phyloP scores from a whole-genome alignment of 73 alveolate genomes.

The Tetrahymena thermophila region DNA sequence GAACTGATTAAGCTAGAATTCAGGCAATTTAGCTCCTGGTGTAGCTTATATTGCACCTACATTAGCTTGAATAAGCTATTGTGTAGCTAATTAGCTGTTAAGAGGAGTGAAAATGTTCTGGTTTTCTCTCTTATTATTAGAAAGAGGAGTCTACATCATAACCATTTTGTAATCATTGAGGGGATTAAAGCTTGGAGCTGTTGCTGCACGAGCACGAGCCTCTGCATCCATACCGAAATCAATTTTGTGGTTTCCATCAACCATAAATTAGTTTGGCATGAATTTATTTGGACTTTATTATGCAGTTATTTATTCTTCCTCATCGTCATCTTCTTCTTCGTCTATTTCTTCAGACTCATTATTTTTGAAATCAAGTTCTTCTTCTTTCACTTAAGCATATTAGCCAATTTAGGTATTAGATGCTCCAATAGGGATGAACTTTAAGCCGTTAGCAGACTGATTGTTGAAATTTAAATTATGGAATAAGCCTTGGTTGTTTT shows the following conservation, averaged over 20 bases:
- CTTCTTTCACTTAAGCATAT: not conserved
- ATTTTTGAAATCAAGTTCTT: not conserved
- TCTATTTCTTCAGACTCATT: not conserved
- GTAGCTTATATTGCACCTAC: not conserved
- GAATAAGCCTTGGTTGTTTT: not conserved
- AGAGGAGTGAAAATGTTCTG: not conserved
- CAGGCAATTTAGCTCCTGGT: not conserved
- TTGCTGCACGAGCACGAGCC: not conserved
- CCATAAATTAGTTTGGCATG: not conserved
- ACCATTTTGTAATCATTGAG: not conserved
- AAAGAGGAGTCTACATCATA: not conserved
- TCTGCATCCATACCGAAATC: not conserved
- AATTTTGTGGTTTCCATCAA: not conserved
- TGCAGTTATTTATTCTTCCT: not conserved
- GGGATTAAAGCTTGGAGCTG: not conserved
- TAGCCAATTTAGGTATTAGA: not conserved
- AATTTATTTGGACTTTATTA: not conserved
- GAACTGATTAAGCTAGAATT: not conserved
- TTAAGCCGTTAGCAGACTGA: not conserved
- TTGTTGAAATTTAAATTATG: not conserved
- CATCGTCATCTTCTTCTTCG: not conserved
- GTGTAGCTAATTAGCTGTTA: not conserved
- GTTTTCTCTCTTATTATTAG: not conserved
- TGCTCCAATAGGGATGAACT: not conserved
- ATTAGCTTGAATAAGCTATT: not conserved